Conservation (phyloP, 2,329 filamentous ascomycete species). For the Xylaria sp. region DNA sequence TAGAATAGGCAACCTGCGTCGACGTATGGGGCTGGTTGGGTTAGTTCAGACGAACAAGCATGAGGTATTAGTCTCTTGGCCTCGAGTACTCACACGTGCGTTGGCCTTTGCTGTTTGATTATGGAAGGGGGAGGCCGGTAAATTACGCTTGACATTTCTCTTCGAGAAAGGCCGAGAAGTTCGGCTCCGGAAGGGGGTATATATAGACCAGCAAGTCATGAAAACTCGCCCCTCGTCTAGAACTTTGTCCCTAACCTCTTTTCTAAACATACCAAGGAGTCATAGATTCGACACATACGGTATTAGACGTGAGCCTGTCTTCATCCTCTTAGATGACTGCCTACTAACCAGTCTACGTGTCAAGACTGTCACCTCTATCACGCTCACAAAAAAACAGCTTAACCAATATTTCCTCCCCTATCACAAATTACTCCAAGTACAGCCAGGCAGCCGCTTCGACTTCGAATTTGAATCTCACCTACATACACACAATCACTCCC, state of each 20-base stretch:
- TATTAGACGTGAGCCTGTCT: slow-evolving; percentile 1
- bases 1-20: slow-evolving; percentile 37
- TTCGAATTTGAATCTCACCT: not conserved
- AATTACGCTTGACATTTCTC: not conserved
- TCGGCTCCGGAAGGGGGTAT: slow-evolving; percentile 12
- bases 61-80: not conserved
- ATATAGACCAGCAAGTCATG: not conserved
- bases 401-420: too few species aligned
- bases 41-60: slow-evolving; percentile 14
- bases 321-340: not conserved
- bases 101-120: slow-evolving; percentile 12
- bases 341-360: not conserved
- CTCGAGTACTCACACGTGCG: slow-evolving; percentile 2
- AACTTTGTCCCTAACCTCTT: not conserved
- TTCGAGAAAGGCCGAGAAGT: not conserved
- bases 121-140: slow-evolving; percentile 4
- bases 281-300: not conserved
- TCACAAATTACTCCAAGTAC: not conserved
- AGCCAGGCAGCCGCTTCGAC: not conserved
- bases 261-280: not conserved
- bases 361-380: not conserved
- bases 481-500: too few species aligned
- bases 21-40: slow-evolving; percentile 17
- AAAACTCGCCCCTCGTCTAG: not conserved
- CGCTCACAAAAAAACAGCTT: not conserved